Conservation (phyloP, 495 filamentous ascomycete genomes). For the Viridothelium virens region DNA sequence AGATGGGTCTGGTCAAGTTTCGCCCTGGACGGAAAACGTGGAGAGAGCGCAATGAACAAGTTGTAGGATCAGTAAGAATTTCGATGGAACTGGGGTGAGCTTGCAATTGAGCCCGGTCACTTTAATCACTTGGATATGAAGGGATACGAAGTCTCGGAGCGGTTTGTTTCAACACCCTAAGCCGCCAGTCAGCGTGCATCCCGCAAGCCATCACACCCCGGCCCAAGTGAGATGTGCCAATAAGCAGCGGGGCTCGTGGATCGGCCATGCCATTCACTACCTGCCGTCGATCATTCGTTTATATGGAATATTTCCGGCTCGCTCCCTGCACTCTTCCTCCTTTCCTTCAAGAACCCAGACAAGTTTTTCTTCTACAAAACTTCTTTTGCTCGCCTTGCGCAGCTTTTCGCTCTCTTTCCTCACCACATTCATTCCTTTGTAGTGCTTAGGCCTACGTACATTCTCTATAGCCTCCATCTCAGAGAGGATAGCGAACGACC, state of each 20-base stretch:
- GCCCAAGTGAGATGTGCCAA: not conserved
- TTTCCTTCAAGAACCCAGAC: not conserved
- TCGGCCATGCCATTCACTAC: conserved; percentile 7
- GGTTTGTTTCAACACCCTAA: not conserved
- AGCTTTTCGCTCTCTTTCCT: conserved; percentile 4
- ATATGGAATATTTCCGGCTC: not conserved
- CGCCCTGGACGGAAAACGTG: not conserved
- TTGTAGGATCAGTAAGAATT: not conserved
- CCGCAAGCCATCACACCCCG: not conserved
- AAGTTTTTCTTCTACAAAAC: not conserved
- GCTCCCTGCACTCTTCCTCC: not conserved
- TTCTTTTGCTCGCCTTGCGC: conserved; percentile 1
- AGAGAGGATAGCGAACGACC: not conserved
- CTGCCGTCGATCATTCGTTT: conserved; percentile 8
- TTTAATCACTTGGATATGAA: not conserved
- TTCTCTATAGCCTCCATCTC: not conserved
- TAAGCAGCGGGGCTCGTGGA: not conserved
- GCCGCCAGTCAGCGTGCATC: not conserved
- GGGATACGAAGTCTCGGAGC: not conserved
- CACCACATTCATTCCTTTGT: conserved; percentile 6
- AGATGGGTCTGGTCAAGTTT: not conserved
- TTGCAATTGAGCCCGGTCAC: not conserved
- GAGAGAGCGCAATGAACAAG: too few species aligned
- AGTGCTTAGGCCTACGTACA: conserved; percentile 11
- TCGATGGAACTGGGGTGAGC: not conserved